phyloP scores from a whole-genome alignment of 345 rosid genomes.

The Euphorbia pulcherrima region DNA sequence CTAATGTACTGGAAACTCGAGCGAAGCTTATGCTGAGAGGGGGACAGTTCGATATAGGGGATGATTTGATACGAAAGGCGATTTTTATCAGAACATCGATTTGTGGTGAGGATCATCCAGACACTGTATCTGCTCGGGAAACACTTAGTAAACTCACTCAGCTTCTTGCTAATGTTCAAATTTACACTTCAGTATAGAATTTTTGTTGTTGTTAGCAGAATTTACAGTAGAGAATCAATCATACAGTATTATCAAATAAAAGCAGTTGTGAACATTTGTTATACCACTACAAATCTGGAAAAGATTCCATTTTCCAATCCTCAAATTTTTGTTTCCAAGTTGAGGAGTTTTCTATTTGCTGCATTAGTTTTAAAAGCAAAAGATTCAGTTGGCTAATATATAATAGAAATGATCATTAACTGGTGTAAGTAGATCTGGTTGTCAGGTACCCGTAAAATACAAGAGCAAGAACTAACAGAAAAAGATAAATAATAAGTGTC shows the following conservation, averaged over 20 bases:
- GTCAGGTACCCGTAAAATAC: not conserved
- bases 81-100: conserved; percentile 82
- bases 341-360: not conserved
- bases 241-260: too few relatives aligned
- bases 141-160: conserved; percentile 81
- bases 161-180: conserved; percentile 68
- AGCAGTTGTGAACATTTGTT: conserved; percentile 29
- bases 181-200: conserved; percentile 64
- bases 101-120: conserved; percentile 84
- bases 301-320: conserved; percentile 6
- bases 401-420: not conserved
- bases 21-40: conserved; percentile 89
- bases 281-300: conserved; percentile 16
- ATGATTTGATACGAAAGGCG: conserved; percentile 86
- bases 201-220: conserved; percentile 33
- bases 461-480: too few relatives aligned
- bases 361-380: too few relatives aligned
- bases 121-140: conserved; percentile 67
- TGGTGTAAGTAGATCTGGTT: not conserved
- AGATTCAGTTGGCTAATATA: too few relatives aligned
- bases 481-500: not conserved
- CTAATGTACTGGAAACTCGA: conserved; percentile 83
- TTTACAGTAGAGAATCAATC: conserved; percentile 38
- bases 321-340: not conserved
- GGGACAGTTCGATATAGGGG: conserved; percentile 73